These are phyloP conservation scores for Cryptomeria japonica DNA, from an alignment of 75 land plant genomes.

Conservation along the genomic window DNA sequence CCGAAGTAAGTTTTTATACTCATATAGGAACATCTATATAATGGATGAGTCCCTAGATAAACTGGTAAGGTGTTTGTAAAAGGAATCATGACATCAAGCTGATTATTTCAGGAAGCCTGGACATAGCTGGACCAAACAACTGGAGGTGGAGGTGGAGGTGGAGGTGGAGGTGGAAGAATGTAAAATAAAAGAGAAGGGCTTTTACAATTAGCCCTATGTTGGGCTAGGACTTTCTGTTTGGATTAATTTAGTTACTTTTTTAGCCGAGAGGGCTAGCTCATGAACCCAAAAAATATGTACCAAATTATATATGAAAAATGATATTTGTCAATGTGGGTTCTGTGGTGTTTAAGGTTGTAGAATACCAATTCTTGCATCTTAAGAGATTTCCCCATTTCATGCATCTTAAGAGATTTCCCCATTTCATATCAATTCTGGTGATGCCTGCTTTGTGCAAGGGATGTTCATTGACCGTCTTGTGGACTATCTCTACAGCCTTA, in stretches of 20 bases:
- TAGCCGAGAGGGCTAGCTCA: background rate
- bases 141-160: background rate
- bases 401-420: too few relatives aligned
- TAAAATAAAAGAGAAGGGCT: background rate
- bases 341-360: background rate
- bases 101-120: background rate
- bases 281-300: background rate
- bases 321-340: background rate
- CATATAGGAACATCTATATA: background rate
- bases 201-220: background rate
- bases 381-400: too few relatives aligned
- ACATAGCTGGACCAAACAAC: background rate
- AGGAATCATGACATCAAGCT: background rate
- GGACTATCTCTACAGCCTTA: too few relatives aligned
- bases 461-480: too few relatives aligned
- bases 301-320: too few relatives aligned
- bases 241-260: background rate
- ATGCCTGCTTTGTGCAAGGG: too few relatives aligned
- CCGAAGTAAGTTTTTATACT: background rate
- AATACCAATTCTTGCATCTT: background rate
- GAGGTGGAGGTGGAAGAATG: background rate
- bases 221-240: background rate
- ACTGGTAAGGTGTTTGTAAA: background rate
- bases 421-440: too few relatives aligned
- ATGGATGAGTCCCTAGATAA: background rate